Evolutionary conservation across 192 early-diverging fungal species (phyloP), one percentile per base, ranked within the genome.

Genomic region (Backusella psychrophila): DNA sequence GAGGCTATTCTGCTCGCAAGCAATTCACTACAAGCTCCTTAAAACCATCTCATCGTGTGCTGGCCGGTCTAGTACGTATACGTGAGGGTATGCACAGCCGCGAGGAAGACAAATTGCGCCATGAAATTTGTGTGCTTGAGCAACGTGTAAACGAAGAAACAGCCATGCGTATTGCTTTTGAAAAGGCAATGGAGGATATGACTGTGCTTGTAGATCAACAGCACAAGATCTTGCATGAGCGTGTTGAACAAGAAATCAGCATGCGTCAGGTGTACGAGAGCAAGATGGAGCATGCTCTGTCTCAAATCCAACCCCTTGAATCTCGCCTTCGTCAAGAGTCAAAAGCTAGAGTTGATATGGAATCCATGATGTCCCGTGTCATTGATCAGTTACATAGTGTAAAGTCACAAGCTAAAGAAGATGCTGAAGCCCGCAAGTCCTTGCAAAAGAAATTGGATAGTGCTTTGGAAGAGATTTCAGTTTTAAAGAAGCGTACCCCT

Each of bases 141-240:
- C 66, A 69, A 19, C 72, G 69, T 63, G 36, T 79, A n/a, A 39
- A 44, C 3, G 78, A 75, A 23, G 78, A 79, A 63, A 73, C 67
- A 4, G 66, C 73, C 8, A 79, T 79, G 72, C 78, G 78, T 35
- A 66, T 70, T 33, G 73, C 72, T 8, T 79, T 79, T 70, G 78
- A 79, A 33, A 79, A 72, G 42, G 78, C 78, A 4, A 79, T 79
- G 78, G 78, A 79, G 33, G 73, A 79, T 21, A 79, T 79, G 78
- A 79, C 78, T 19, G 63, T 79, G 3, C 33, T 79, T 7, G 52
- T 79, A 23, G 78, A 79, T 66, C 72, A 79, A 35, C 78, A 75
- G 23, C 73, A 79, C 23, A 79, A 79, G 31, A 56, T 69, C 2
- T 66, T 79, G 1, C 33, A 74, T 36, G 78, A 79, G 29, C 78